Evolutionary conservation across 495 filamentous ascomycete genomes (phyloP).

Genomic region (Aspergillus cavernicola): DNA sequence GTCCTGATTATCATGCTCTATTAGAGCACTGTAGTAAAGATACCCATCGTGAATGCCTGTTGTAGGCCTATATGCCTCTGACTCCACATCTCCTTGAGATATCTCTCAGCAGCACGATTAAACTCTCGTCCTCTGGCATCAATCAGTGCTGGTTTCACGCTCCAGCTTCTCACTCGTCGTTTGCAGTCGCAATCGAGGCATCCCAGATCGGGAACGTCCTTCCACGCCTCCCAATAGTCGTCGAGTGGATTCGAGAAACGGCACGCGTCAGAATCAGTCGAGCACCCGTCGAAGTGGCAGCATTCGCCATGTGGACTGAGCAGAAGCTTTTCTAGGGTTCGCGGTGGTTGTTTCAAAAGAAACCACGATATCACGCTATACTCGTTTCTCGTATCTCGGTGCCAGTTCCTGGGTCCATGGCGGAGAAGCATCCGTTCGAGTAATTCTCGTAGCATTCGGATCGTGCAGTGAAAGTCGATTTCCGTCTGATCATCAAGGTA

Average conservation of each 20-base stretch:
- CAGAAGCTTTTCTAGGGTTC: slow-evolving; percentile 25
- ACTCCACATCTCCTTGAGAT: slow-evolving; percentile 28
- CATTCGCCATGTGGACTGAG: slow-evolving; percentile 25
- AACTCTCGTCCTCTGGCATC: slow-evolving; percentile 25
- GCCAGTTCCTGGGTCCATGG: slow-evolving; percentile 28
- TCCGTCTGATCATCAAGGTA: slow-evolving; percentile 23
- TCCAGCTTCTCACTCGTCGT: slow-evolving; percentile 25
- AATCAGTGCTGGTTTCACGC: slow-evolving; percentile 26
- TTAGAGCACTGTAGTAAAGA: slow-evolving; percentile 17
- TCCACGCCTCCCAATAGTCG: slow-evolving; percentile 30
- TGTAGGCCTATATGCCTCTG: slow-evolving; percentile 23
- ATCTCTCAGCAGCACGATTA: slow-evolving; percentile 23
- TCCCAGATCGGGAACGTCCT: slow-evolving; percentile 20
- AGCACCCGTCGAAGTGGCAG: slow-evolving; percentile 23
- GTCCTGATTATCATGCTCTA: too few species aligned
- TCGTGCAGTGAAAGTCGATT: slow-evolving; percentile 26
- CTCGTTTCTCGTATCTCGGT: slow-evolving; percentile 25
- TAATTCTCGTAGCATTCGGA: slow-evolving; percentile 31
- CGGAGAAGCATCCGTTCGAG: slow-evolving; percentile 30
- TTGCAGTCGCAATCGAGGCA: slow-evolving; percentile 28
- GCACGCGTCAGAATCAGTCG: slow-evolving; percentile 17
- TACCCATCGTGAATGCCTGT: slow-evolving; percentile 19
- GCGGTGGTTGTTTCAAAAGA: slow-evolving; percentile 25
- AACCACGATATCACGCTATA: slow-evolving; percentile 31
- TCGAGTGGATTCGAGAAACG: slow-evolving; percentile 27